Evolutionary conservation across 2,329 filamentous ascomycete species (phyloP), one percentile per base, ranked within the genome.

Genomic region (Hysterium pulicare): DNA sequence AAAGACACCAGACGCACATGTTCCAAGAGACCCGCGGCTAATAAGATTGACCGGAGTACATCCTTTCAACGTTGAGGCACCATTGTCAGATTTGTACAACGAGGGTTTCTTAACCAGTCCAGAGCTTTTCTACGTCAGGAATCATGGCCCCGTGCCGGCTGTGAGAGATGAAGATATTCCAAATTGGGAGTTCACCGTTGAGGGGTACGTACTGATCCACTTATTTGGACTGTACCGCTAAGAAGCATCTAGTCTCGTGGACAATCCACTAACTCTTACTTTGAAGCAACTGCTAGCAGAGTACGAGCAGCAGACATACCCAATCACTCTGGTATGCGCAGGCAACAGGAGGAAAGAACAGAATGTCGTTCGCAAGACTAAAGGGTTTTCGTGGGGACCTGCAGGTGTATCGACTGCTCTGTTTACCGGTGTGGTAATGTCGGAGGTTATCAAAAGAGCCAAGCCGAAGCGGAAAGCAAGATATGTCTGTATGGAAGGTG

Each of bases 341-440:
- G 90, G 90, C 1, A 96, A 96, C 64, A 78, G 90, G 45, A 79
- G 90, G 23, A 95, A 95, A 69, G 90, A 96, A 67, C 90, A 95
- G 61, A 96, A 96, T 54, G 76, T 88, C 39, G 87, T 95, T 3
- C 78, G 88, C 13, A 95, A 95, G 65, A 88, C 87, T 1, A 94
- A 95, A 57, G 90, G 90, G 0, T 96, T 96, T 69, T 95, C 89
- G 2, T 96, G 90, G 90, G 90, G 90, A 26, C 76, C 90, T 1
- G 90, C 87, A 3, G 90, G 90, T 19, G 64, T 96, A 5, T 94
- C 89, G 0, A 96, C 88, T 0, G 88, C 89, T 0, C 70, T 95
- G 0, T 96, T 87, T 76, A 96, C 90, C 0, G 90, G 90, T 17
- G 85, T 90, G 1, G 72, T 84, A 31, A 81, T 95, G 65, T 75